phyloP scores from a whole-genome alignment of 2,329 filamentous ascomycete genomes.

The Diplodia scrobiculata region DNA sequence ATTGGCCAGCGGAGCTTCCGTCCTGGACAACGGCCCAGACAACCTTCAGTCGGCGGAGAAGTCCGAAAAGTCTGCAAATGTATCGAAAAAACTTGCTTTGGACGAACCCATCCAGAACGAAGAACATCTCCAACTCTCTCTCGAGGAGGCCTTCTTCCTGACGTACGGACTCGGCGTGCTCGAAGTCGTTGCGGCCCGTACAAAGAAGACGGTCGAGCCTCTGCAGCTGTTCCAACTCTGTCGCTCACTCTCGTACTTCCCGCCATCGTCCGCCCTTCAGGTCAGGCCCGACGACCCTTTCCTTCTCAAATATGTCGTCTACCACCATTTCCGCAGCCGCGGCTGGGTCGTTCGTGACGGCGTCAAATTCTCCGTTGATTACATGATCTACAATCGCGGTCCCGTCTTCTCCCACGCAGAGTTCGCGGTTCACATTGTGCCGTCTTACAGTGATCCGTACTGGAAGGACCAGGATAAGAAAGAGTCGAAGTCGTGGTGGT shows the following conservation, averaged over 20 bases:
- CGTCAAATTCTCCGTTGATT: conserved; percentile 93
- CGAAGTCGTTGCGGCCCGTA: conserved; percentile 52
- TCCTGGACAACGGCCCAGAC: not conserved
- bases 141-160: conserved; percentile 91
- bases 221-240: conserved; percentile 59
- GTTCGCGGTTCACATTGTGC: conserved; percentile 82
- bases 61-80: not conserved
- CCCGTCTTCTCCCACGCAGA: conserved; percentile 95
- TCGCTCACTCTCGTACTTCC: conserved; percentile 69
- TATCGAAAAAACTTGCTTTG: not conserved
- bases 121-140: conserved; percentile 89
- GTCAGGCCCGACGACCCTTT: conserved; percentile 79
- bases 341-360: conserved; percentile 93
- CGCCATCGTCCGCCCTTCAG: conserved; percentile 50
- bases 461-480: conserved; percentile 65
- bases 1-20: not conserved
- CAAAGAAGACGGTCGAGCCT: conserved; percentile 56
- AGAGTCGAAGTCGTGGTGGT: conserved; percentile 67
- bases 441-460: conserved; percentile 72
- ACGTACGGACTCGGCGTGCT: conserved; percentile 77
- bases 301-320: conserved; percentile 81
- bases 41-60: not conserved
- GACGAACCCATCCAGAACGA: conserved; percentile 52
- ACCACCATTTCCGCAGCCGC: conserved; percentile 92
- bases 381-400: conserved; percentile 88